A percentile compares a stretch with the other conserved stretches of the same genome.
These are phyloP conservation scores for Kodamaea fukazawae DNA, from an alignment of 805 yeast genomes.

Conservation along the genomic window DNA sequence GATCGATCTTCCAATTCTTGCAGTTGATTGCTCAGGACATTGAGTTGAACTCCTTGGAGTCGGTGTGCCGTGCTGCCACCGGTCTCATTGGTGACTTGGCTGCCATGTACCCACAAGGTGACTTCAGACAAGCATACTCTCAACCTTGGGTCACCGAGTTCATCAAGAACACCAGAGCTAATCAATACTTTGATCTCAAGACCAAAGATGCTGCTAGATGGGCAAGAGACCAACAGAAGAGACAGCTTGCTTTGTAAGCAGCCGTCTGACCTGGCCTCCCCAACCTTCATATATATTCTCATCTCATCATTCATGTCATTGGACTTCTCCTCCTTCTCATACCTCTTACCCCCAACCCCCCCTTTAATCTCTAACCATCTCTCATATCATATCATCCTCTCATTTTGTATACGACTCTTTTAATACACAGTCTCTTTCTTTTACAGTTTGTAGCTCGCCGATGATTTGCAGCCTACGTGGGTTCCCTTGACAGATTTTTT, in stretches of 20 bases:
- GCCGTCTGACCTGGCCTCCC: too few relatives aligned
- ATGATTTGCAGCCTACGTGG: too few relatives aligned
- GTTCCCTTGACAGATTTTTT: too few relatives aligned
- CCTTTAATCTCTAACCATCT: conserved; percentile 7
- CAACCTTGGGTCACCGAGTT: conserved; percentile 80
- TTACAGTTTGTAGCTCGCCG: too few relatives aligned
- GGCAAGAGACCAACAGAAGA: conserved; percentile 87
- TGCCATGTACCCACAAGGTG: conserved; percentile 77
- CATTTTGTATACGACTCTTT: conserved; percentile 6
- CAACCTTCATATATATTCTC: not conserved
- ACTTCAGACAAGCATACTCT: conserved; percentile 60
- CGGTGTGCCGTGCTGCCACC: conserved; percentile 76
- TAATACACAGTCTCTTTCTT: not conserved
- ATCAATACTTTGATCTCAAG: conserved; percentile 55
- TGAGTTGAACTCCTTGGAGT: conserved; percentile 58
- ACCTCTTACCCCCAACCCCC: conserved; percentile 7
- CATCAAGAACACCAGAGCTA: conserved; percentile 69
- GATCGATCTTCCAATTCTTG: conserved; percentile 69
- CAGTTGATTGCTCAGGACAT: conserved; percentile 57
- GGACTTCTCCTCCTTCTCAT: conserved; percentile 9
- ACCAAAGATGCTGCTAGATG: conserved; percentile 94
- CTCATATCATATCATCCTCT: conserved; percentile 6
- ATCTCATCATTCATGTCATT: not conserved
- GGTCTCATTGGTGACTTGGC: conserved; percentile 94
- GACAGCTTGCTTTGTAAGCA: conserved; percentile 19